Evolutionary conservation across 257 asterid genomes (phyloP).

Genomic region (Nyctanthes arbortristis): DNA sequence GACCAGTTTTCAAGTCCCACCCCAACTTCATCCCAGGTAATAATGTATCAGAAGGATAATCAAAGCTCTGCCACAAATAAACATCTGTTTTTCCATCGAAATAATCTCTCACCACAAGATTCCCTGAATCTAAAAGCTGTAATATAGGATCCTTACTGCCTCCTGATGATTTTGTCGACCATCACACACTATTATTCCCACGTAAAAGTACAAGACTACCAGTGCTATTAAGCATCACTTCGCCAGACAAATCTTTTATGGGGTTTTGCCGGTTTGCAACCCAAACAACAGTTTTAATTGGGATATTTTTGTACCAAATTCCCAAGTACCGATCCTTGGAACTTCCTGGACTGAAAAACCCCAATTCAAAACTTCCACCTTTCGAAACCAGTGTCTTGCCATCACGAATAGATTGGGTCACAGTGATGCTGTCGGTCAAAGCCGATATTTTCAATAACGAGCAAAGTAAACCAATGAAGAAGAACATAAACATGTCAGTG

Average conservation of each 20-base stretch:
- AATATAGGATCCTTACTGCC: slow-evolving; percentile 20
- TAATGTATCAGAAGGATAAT: too few relatives aligned
- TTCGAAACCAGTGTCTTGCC: slow-evolving; percentile 33
- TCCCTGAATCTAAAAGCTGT: too few relatives aligned
- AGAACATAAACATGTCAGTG: slow-evolving; percentile 17
- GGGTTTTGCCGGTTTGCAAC: slow-evolving; percentile 39
- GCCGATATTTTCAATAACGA: slow-evolving; percentile 16
- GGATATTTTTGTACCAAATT: slow-evolving; percentile 45
- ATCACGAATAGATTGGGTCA: slow-evolving; percentile 29
- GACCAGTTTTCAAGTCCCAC: slow-evolving; percentile 38
- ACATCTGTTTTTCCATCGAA: slow-evolving; percentile 17
- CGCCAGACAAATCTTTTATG: slow-evolving; percentile 30
- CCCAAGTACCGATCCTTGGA: slow-evolving; percentile 31
- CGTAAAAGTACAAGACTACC: slow-evolving; percentile 23
- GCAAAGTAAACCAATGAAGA: slow-evolving; percentile 14
- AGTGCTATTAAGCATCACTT: slow-evolving; percentile 22
- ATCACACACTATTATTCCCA: slow-evolving; percentile 21
- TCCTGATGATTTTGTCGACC: slow-evolving; percentile 26
- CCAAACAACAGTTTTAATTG: too few relatives aligned
- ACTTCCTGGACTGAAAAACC: too few relatives aligned
- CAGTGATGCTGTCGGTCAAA: slow-evolving; percentile 10
- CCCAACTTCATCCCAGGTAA: slow-evolving; percentile 50
- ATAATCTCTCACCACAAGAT: slow-evolving; percentile 30
- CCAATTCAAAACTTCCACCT: slow-evolving; percentile 39
- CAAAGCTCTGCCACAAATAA: too few relatives aligned